phyloP scores from a whole-genome alignment of 345 rosid species.

The Heritiera littoralis region DNA sequence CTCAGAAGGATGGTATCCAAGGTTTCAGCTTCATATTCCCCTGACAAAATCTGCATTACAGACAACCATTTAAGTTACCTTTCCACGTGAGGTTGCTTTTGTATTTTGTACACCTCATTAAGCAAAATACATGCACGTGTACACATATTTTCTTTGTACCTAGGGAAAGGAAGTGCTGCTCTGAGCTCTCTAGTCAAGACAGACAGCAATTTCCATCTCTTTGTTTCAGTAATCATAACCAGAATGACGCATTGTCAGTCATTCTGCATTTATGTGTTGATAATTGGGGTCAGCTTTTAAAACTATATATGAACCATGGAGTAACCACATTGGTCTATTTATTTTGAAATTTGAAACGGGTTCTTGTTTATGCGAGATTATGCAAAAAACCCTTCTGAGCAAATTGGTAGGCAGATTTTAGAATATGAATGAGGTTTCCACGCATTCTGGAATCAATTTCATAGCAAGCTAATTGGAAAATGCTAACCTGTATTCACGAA shows the following conservation, averaged over 20 bases:
- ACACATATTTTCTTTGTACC: conserved; percentile 35
- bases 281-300: background rate
- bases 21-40: conserved; percentile 45
- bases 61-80: conserved; percentile 46
- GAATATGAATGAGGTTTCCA: background rate
- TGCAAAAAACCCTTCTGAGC: background rate
- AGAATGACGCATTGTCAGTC: conserved; percentile 8
- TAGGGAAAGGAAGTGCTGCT: conserved; percentile 1
- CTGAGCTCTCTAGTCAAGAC: conserved; percentile 30
- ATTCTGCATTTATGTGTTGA: conserved; percentile 5
- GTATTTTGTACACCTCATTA: conserved; percentile 15
- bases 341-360: background rate
- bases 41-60: conserved; percentile 46
- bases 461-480: no score
- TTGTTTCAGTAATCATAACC: conserved; percentile 19
- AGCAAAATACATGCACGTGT: conserved; percentile 43
- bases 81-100: conserved; percentile 49
- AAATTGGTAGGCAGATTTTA: background rate
- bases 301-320: background rate
- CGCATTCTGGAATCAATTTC: background rate
- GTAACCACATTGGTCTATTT: background rate
- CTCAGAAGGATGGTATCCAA: conserved; percentile 46
- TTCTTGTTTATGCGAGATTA: background rate
- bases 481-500: background rate
- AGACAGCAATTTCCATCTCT: conserved; percentile 16